phyloP scores from a whole-genome alignment of 2,329 filamentous ascomycete species.

The Hypomyces perniciosus region DNA sequence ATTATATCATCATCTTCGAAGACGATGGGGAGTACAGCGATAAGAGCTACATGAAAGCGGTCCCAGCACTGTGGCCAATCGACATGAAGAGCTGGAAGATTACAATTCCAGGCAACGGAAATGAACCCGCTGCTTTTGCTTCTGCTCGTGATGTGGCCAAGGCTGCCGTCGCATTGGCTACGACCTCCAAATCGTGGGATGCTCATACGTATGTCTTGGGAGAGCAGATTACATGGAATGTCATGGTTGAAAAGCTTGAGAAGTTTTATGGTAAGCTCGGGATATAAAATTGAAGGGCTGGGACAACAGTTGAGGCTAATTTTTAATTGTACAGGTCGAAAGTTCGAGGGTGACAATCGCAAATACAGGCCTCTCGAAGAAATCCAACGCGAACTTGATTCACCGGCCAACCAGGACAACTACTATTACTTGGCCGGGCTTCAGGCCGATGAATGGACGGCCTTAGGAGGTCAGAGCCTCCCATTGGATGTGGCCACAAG shows the following conservation, averaged over 20 bases:
- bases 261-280: not conserved
- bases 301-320: not conserved
- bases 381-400: not conserved
- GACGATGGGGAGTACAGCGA: not conserved
- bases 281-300: not conserved
- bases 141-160: not conserved
- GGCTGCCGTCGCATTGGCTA: not conserved
- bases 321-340: not conserved
- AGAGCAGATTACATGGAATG: conserved; percentile 1
- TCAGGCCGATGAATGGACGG: not conserved
- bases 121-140: not conserved
- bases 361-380: not conserved
- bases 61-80: not conserved
- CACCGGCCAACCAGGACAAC: not conserved
- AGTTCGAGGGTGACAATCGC: not conserved
- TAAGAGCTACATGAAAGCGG: not conserved
- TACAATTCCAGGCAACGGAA: not conserved
- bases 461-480: not conserved
- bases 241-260: not conserved
- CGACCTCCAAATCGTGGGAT: not conserved
- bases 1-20: conserved; percentile 1
- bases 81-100: not conserved
- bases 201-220: not conserved
- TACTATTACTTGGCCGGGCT: not conserved
- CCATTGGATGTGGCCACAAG: not conserved